A percentile compares a stretch with the other conserved stretches of the same genome.
phyloP scores from a whole-genome alignment of 208 protist species.

The Leptomonas pyrrhocoris region DNA sequence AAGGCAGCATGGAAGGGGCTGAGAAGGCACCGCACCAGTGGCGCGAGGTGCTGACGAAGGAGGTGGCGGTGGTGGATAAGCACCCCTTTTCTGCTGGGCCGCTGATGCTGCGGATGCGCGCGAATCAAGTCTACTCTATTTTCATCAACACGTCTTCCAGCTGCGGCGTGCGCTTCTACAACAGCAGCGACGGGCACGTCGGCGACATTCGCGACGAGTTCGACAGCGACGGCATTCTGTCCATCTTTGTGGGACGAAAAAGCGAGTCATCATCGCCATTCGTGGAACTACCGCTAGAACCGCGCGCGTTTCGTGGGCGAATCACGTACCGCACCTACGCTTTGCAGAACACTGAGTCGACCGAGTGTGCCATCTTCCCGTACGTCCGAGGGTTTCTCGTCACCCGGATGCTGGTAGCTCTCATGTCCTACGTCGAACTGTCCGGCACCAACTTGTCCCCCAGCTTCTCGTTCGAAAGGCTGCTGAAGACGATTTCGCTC shows the following conservation, averaged over 20 bases:
- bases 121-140: conserved; percentile 80
- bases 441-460: neutral
- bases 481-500: conserved; percentile 45
- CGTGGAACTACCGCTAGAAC: conserved; percentile 69
- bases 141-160: conserved; percentile 90
- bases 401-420: conserved; percentile 85
- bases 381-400: conserved; percentile 78
- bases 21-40: conserved; percentile 72
- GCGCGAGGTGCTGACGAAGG: conserved; percentile 66
- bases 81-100: conserved; percentile 71
- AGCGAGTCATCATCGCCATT: conserved; percentile 84
- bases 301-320: conserved; percentile 78
- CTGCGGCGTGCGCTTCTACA: conserved; percentile 89
- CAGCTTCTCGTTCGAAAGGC: conserved; percentile 47
- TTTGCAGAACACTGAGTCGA: conserved; percentile 26
- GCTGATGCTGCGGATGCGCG: conserved; percentile 73
- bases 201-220: conserved; percentile 83
- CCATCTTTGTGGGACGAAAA: conserved; percentile 85
- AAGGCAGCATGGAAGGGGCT: conserved; percentile 82
- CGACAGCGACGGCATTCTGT: conserved; percentile 84
- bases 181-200: conserved; percentile 81
- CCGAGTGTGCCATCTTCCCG: conserved; percentile 66
- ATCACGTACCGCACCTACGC: conserved; percentile 81
- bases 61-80: conserved; percentile 78
- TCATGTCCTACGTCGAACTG: conserved; percentile 75